Base-by-base conservation (phyloP, 2,329 filamentous ascomycete genomes). In the Pyricularia pennisetigena region DNA sequence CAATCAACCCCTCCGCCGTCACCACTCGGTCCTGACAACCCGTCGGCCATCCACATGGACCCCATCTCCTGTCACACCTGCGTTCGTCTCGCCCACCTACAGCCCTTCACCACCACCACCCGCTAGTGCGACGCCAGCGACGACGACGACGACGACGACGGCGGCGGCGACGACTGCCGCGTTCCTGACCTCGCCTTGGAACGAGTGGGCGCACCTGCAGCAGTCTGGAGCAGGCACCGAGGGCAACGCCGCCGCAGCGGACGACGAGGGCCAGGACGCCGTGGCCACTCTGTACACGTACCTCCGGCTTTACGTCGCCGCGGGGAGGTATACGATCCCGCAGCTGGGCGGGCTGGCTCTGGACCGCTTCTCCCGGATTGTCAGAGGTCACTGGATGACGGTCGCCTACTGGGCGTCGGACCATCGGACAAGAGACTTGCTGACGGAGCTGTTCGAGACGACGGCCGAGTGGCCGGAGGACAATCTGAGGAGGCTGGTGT, bases 271-370 rank as follows among this genome's bases (percentile, higher is more conserved):
- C 9, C 59, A 62, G 59, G 49, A 67, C 28, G 65, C 16, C 2
- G 41, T 30, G 54, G 64, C 57, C 2, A 62, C 29, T 28, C 68
- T 75, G 14, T 70, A 71, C 23, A 63, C 71, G 2, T 74, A 71
- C 10, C 68, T 75, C 5, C 69, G 71, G 0, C 69, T 78, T 20
- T 80, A 78, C 72, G 69, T 74, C 63, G 75, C 78, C 68, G 78
- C 78, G 4, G 75, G 78, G 70, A 78, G 77, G 69, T 79, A 75
- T 70, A 71, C 76, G n/a, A 75, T 80, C 0, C 63, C 62, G n/a
- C 26, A 12, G 1, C 65, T 67, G 57, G 28, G 57, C 5, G 54
- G 54, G 20, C 62, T 65, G 4, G 64, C 63, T 8, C 23, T 41
- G 14, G 29, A 24, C 24, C 66, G 66, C n/a, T 63, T 61, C 54